Evolutionary conservation across 768 basidiomycete genomes (phyloP), one percentile per base, ranked within the genome.

Genomic region (Lyophyllum atratum): DNA sequence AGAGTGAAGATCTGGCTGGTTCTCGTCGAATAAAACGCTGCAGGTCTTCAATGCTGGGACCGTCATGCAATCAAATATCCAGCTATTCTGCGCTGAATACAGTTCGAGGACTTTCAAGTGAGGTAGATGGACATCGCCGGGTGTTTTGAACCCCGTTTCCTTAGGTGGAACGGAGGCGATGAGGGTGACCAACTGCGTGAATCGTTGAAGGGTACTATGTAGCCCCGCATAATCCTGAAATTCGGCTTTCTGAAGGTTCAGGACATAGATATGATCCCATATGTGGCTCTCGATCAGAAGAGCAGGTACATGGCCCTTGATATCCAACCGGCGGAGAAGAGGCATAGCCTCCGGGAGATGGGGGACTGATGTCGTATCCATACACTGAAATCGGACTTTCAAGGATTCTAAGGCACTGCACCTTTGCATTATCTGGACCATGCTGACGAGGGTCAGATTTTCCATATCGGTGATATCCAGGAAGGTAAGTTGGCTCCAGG

Each of bases 181-280:
- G 3, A 45, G 44, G 2, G 24, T 3, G n/a, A 12, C n/a, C 17
- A 45, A 17, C 9, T 24, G 22, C 8, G 6, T 14, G 44, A 22
- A 45, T 11, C 42, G 42, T 29, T 47, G 47, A 12, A 59, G 49
- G 24, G 55, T 26, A 26, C 6, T 8, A 29, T 10, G 19, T 11
- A 59, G 44, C 22, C n/a, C 54, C 15, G 17, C 11, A 11, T 43
- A 39, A 9, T 55, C 44, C n/a, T 55, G 19, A 26, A 22, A 24
- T 12, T 24, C 22, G 24, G 44, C 49, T 9, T 28, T 47, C 19
- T 31, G 17, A 14, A 59, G 45, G 26, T 55, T 40, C 24, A 59
- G 58, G 22, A 24, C 45, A 9, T 49, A 45, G 21, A 59, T 40
- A 24, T 51, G 42, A 8, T 55, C 34, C 58, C 58, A 59, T 12